Evolutionary conservation across 2,329 filamentous ascomycete genomes (phyloP).

Genomic region (Cladosporium sp.): DNA sequence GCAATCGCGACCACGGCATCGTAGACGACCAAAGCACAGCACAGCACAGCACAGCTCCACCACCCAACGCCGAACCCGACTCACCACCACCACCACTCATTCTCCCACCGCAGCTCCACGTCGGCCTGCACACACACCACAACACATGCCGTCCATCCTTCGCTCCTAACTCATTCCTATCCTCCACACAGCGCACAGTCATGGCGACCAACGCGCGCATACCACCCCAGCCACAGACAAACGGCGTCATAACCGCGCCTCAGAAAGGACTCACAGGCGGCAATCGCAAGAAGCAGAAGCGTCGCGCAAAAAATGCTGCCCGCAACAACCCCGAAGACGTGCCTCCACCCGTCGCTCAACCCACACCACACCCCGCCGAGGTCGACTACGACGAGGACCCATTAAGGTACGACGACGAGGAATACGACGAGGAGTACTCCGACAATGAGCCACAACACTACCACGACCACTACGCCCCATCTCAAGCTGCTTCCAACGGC

Average conservation of each 20-base stretch:
- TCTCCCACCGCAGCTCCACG: slow-evolving; percentile 1
- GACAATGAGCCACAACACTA: slow-evolving; percentile 25
- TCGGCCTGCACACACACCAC: neutral
- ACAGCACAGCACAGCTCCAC: neutral
- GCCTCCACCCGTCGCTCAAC: slow-evolving; percentile 28
- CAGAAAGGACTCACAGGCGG: slow-evolving; percentile 47
- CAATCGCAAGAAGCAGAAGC: slow-evolving; percentile 95
- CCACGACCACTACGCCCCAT: slow-evolving; percentile 35
- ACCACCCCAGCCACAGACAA: slow-evolving; percentile 31
- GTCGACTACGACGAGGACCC: slow-evolving; percentile 30
- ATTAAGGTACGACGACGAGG: slow-evolving; percentile 27
- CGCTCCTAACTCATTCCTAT: slow-evolving; percentile 13
- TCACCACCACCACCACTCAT: neutral
- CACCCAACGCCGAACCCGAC: slow-evolving; percentile 1
- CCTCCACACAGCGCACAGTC: slow-evolving; percentile 25
- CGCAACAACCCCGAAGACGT: slow-evolving; percentile 55
- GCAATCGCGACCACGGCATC: slow-evolving; percentile 3
- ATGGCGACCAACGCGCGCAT: slow-evolving; percentile 31
- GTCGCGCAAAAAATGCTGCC: slow-evolving; percentile 78
- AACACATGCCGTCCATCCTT: slow-evolving; percentile 6
- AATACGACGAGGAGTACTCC: slow-evolving; percentile 26
- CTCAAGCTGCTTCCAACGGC: slow-evolving; percentile 42
- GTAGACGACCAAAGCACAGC: neutral
- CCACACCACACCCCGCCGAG: slow-evolving; percentile 24
- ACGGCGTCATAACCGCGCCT: slow-evolving; percentile 42